Conservation (phyloP, 306 rosid species). For the Alnus rubra region DNA sequence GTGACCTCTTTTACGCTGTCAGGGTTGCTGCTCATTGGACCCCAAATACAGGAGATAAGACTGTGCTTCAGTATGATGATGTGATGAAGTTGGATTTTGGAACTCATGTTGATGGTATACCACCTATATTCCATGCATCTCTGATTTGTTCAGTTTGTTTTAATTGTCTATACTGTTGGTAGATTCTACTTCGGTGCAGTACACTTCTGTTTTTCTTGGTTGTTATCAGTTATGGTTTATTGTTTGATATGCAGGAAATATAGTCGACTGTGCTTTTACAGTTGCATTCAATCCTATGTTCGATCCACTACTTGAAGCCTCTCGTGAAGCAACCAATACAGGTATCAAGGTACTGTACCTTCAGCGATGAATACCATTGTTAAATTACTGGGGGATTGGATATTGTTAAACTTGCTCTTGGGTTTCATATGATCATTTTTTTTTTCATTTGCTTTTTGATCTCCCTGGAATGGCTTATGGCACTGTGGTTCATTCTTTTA, state of each 20-base stretch:
- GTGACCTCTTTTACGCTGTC: conserved; percentile 17
- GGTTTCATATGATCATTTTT: neutral
- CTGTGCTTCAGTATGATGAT: conserved; percentile 91
- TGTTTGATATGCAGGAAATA: conserved; percentile 57
- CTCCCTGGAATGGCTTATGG: neutral
- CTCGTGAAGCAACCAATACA: conserved; percentile 92
- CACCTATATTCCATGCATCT: neutral
- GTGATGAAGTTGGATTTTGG: conserved; percentile 99
- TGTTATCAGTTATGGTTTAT: conserved; percentile 23
- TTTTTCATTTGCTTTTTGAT: neutral
- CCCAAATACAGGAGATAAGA: conserved; percentile 90
- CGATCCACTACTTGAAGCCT: conserved; percentile 93
- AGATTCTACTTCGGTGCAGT: conserved; percentile 16
- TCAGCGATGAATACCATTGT: neutral
- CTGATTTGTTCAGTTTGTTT: neutral
- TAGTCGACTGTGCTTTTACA: conserved; percentile 94
- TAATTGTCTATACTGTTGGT: conserved; percentile 2
- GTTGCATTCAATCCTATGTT: conserved; percentile 95
- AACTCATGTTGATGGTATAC: conserved; percentile 87
- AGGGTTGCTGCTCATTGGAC: conserved; percentile 99
- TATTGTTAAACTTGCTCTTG: neutral
- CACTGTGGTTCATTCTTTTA: neutral
- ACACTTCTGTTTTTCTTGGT: conserved; percentile 11
- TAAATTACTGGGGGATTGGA: neutral
- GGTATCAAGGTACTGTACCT: conserved; percentile 76